Percentiles rank a stretch among this genome's conserved stretches.
Evolutionary conservation across 139 green algal species (phyloP).

Genomic region (Dunaliella primolecta): DNA sequence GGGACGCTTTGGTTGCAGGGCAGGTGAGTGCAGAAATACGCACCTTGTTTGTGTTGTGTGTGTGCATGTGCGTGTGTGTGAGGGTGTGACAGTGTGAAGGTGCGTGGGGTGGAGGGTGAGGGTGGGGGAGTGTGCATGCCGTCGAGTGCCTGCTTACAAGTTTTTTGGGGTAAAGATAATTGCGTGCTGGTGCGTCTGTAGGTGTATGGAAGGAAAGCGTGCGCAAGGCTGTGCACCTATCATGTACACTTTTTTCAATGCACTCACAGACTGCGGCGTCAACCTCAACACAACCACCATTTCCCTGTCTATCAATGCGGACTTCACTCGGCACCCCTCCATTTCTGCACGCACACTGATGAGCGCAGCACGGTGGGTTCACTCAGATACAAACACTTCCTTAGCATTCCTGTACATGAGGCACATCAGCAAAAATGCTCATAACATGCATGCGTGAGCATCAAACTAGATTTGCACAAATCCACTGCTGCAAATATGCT

Average conservation of each 20-base stretch:
- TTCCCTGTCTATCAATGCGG: constrained; percentile 37
- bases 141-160: background rate
- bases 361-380: constrained; percentile 51
- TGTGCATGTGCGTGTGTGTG: background rate
- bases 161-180: background rate
- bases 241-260: background rate
- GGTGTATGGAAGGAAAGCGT: background rate
- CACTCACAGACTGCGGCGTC: constrained; percentile 54
- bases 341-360: constrained; percentile 56
- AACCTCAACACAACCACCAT: constrained; percentile 62
- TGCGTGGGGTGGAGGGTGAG: background rate
- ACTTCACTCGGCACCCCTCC: constrained; percentile 52
- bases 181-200: background rate
- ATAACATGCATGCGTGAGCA: background rate
- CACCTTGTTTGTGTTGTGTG: background rate
- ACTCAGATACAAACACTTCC: background rate
- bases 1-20: constrained; percentile 65
- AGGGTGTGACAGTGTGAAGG: background rate
- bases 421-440: background rate
- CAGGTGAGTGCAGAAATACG: constrained; percentile 18
- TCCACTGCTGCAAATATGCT: no score
- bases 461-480: background rate
- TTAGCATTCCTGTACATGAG: background rate
- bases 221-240: background rate
- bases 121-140: background rate